Evolutionary conservation across 352 stramenopile species (phyloP).

Genomic region (Phytophthora nicotianae): DNA sequence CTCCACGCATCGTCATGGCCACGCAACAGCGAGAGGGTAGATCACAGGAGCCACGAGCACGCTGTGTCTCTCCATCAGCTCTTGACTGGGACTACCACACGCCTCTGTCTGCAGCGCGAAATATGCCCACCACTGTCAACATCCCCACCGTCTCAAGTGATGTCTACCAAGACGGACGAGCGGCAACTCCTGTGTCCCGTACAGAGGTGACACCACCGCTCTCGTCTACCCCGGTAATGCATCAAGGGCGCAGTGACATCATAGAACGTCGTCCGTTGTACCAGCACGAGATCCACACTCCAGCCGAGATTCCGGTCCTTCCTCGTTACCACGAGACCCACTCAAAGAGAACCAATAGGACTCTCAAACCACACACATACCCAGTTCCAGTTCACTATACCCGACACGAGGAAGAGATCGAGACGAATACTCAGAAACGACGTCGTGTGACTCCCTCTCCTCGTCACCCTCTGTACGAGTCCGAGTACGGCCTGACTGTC

Average conservation of each 20-base stretch:
- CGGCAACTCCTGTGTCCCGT: too few species aligned
- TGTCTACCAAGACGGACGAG: slow-evolving; percentile 5
- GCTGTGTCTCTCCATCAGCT: background rate
- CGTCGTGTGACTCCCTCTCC: slow-evolving; percentile 15
- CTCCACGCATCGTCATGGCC: slow-evolving; percentile 5
- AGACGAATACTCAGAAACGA: slow-evolving; percentile 13
- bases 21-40: background rate
- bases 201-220: background rate
- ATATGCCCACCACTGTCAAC: background rate
- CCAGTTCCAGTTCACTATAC: slow-evolving; percentile 11
- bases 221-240: background rate
- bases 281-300: slow-evolving; percentile 22
- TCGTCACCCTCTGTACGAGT: slow-evolving; percentile 17
- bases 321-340: slow-evolving; percentile 1
- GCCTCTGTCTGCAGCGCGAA: background rate
- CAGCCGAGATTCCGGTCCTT: slow-evolving; percentile 5
- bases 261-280: slow-evolving; percentile 19
- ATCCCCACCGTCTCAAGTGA: slow-evolving; percentile 15
- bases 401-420: slow-evolving; percentile 5
- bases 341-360: too few species aligned
- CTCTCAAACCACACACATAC: background rate
- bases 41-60: background rate
- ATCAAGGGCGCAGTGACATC: background rate
- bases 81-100: background rate
- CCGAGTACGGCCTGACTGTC: slow-evolving; percentile 15